Percentiles rank a stretch among this genome's conserved stretches.
Evolutionary conservation across 345 rosid genomes (phyloP).

Genomic region (Sonneratia alba): DNA sequence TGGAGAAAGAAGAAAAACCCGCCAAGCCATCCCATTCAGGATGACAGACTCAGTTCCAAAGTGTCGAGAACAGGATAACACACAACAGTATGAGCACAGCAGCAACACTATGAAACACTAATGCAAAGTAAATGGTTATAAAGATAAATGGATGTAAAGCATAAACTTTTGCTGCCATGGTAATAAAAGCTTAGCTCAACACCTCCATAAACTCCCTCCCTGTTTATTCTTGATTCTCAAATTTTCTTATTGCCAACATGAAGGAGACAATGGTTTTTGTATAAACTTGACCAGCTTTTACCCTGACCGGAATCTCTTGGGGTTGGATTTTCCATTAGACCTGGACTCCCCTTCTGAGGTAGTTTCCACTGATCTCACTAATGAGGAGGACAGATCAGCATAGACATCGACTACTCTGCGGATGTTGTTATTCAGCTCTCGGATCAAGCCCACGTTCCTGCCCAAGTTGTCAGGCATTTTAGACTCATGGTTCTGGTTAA

Average conservation of each 20-base stretch:
- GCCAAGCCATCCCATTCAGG: background rate
- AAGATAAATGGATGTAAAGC: background rate
- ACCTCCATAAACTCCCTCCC: background rate
- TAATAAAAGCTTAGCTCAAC: background rate
- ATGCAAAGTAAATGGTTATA: background rate
- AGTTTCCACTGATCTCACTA: slow-evolving; percentile 49
- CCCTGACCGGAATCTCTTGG: slow-evolving; percentile 78
- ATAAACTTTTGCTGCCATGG: background rate
- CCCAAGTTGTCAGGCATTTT: slow-evolving; percentile 65
- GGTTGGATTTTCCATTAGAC: slow-evolving; percentile 55
- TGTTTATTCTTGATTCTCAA: background rate
- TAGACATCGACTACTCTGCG: slow-evolving; percentile 77
- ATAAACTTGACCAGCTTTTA: slow-evolving; percentile 9
- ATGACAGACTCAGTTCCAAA: background rate
- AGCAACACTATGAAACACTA: background rate
- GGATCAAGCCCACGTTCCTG: slow-evolving; percentile 69
- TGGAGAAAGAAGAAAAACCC: too few relatives aligned
- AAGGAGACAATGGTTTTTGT: background rate
- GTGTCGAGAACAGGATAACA: background rate
- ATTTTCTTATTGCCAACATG: background rate
- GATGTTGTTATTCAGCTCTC: slow-evolving; percentile 82
- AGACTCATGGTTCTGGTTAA: slow-evolving; percentile 81
- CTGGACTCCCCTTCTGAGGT: slow-evolving; percentile 77
- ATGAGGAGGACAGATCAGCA: slow-evolving; percentile 70
- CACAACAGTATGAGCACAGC: background rate